Conservation (phyloP, 306 rosid genomes). For the Rosa lucieae region DNA sequence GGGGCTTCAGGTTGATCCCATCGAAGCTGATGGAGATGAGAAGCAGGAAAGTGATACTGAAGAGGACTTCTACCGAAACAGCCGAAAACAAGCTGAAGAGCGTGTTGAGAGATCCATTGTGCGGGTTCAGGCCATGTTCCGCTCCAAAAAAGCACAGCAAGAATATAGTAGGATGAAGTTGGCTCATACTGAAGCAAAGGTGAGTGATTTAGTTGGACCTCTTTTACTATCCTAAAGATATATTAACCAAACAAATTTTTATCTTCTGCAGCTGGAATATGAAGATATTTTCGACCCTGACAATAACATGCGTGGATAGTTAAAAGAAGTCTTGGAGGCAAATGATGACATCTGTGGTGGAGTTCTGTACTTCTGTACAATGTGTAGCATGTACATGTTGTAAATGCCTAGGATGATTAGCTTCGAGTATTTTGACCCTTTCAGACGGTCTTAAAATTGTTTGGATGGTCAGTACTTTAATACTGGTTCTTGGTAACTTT, state of each 20-base stretch:
- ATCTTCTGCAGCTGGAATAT: conserved; percentile 64
- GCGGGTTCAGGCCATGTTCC: conserved; percentile 88
- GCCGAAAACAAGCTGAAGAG: conserved; percentile 83
- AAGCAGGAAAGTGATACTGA: conserved; percentile 50
- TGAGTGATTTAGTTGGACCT: conserved; percentile 21
- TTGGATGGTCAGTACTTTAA: not conserved
- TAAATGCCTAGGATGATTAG: conserved; percentile 39
- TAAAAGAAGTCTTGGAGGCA: conserved; percentile 31
- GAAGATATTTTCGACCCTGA: conserved; percentile 61
- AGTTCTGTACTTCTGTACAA: conserved; percentile 5
- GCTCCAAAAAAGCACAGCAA: conserved; percentile 85
- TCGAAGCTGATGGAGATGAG: conserved; percentile 30
- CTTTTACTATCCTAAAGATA: conserved; percentile 1
- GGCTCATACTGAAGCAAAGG: conserved; percentile 67
- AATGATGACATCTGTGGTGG: conserved; percentile 24
- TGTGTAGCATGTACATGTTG: conserved; percentile 47
- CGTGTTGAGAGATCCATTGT: conserved; percentile 76
- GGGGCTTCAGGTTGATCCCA: conserved; percentile 61
- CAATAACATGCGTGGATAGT: conserved; percentile 43
- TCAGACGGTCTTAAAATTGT: conserved; percentile 30
- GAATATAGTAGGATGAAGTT: conserved; percentile 91
- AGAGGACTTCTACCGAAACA: conserved; percentile 72
- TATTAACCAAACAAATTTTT: conserved; percentile 25
- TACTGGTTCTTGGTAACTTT: conserved; percentile 3
- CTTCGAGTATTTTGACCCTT: conserved; percentile 27